Base-by-base conservation (phyloP, 495 filamentous ascomycete genomes). In the Penicillium fimorum region DNA sequence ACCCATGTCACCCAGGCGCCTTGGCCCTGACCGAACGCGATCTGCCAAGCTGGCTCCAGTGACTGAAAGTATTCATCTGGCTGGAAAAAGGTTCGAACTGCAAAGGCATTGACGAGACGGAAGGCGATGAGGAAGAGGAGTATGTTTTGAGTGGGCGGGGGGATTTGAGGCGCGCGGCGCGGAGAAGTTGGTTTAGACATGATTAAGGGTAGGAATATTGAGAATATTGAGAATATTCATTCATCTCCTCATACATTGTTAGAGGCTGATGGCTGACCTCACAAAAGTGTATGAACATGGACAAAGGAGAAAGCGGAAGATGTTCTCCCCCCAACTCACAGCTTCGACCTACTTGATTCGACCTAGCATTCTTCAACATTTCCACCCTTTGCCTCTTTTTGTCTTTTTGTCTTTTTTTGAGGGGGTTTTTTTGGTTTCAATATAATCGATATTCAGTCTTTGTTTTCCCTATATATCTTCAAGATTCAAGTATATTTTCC, bases 51-150 rank as follows among this genome's bases (percentile, higher is more conserved):
- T 37, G 94, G 95, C 68, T 99, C 94, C 11, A 99, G 80, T 6
- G 92, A 89, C 66, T 99, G 94, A 61, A 92, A 99, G 77, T 89
- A 97, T 70, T 99, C 94, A 76, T 99, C 94, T n/a, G 94, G 94
- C 70, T 99, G 94, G 76, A 99, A 99, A 70, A 96, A 99, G n/a
- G 94, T 97, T 47, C 84, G 79, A 38, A 95, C 76, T 47, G 76
- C 82, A 53, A 96, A 76, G n/a, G 92, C 86, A 73, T 97, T 97
- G 67, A 90, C 65, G 48, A 96, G 80, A 51, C 94, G 91, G 47
- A 97, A 80, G 12, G 82, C 82, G 53, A 96, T 62, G 20, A 97
- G 82, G 40, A 84, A 76, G 40, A 82, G 73, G 48, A 89, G 76
- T 53, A 86, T 71, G 49, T 73, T 68, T 35, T 56, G 63, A 30